phyloP scores from a whole-genome alignment of 257 asterid species.

The Solanum gandarillasii region DNA sequence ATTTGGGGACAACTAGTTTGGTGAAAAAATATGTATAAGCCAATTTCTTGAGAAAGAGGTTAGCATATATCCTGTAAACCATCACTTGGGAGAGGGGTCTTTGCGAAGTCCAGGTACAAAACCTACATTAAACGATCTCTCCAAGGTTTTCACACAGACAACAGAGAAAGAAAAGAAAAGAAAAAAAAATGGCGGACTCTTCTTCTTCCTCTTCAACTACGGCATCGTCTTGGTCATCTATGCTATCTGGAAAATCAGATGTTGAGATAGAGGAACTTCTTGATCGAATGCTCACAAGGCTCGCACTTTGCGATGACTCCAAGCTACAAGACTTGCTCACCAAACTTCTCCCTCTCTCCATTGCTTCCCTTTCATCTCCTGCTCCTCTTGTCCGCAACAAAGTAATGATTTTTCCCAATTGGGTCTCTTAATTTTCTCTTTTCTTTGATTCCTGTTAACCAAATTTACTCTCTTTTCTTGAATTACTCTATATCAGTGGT shows the following conservation, averaged over 20 bases:
- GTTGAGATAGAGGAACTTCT: slow-evolving; percentile 67
- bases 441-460: background rate
- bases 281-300: slow-evolving; percentile 84
- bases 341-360: slow-evolving; percentile 80
- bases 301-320: slow-evolving; percentile 88
- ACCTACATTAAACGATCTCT: background rate
- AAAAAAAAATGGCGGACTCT: slow-evolving; percentile 34
- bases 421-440: background rate
- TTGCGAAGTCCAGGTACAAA: background rate
- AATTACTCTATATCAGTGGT: background rate
- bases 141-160: background rate
- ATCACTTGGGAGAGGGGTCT: background rate
- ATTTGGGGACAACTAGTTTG: background rate
- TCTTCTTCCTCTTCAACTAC: slow-evolving; percentile 21
- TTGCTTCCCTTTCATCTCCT: slow-evolving; percentile 66
- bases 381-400: slow-evolving; percentile 67
- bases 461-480: background rate
- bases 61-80: background rate
- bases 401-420: slow-evolving; percentile 21
- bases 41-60: background rate
- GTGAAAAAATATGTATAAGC: background rate
- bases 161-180: too few relatives aligned
- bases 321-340: slow-evolving; percentile 83
- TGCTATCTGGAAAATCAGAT: slow-evolving; percentile 60
- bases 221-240: slow-evolving; percentile 34